phyloP scores from a whole-genome alignment of 768 basidiomycete genomes.

The Hirschioporus abietinus region DNA sequence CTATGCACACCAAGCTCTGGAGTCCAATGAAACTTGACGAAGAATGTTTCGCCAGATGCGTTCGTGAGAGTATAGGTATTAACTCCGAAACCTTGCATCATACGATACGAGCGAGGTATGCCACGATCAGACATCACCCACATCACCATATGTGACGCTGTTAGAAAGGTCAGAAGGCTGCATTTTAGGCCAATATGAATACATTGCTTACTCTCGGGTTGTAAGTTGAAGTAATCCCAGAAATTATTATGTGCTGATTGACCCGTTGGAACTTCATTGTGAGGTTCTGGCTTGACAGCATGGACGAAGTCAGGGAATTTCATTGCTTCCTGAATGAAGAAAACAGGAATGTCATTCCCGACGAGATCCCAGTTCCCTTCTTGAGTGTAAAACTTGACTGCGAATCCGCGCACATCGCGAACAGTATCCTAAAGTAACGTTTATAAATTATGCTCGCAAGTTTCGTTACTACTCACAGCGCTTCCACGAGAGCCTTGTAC shows the following conservation, averaged over 20 bases:
- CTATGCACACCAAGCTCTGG: constrained; percentile 81
- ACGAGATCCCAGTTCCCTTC: constrained; percentile 89
- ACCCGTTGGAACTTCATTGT: constrained; percentile 71
- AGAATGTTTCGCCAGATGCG: constrained; percentile 56
- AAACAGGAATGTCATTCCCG: constrained; percentile 78
- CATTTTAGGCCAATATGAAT: constrained; percentile 7
- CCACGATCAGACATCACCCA: constrained; percentile 85
- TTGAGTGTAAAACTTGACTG: constrained; percentile 74
- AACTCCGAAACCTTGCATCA: constrained; percentile 88
- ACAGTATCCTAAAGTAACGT: constrained; percentile 50
- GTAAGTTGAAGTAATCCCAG: constrained; percentile 77
- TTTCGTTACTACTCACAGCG: constrained; percentile 45
- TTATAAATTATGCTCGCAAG: neutral
- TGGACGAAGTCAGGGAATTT: constrained; percentile 87
- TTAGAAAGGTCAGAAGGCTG: constrained; percentile 4
- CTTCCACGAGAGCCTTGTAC: constrained; percentile 80
- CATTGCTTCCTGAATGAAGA: constrained; percentile 77
- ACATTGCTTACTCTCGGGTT: constrained; percentile 51
- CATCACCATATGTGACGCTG: constrained; percentile 69
- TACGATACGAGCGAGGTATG: constrained; percentile 79
- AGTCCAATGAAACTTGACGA: constrained; percentile 87
- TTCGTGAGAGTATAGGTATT: constrained; percentile 81
- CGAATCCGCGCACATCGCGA: constrained; percentile 85
- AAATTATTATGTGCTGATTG: constrained; percentile 79
- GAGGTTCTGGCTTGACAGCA: constrained; percentile 80